Conservation (phyloP, 148 eudicot species). For the Diospyros lotus region DNA sequence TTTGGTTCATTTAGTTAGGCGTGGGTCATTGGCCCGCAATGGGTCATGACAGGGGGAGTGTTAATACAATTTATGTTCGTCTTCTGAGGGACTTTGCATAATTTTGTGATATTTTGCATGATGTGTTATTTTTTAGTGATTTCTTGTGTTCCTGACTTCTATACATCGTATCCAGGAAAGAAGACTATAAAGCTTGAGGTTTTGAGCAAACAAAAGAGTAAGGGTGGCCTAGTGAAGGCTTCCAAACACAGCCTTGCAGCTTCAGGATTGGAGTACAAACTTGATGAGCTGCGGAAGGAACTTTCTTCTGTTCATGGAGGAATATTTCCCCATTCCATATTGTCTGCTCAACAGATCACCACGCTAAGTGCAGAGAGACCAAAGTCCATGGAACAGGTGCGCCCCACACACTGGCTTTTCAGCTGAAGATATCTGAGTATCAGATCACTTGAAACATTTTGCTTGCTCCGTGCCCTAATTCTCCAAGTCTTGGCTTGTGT, state of each 20-base stretch:
- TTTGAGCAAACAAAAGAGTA: constrained; percentile 33
- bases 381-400: constrained; percentile 66
- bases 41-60: too few relatives aligned
- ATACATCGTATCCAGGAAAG: constrained; percentile 42
- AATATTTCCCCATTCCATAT: constrained; percentile 88
- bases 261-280: constrained; percentile 58
- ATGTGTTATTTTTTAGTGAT: neutral
- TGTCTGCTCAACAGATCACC: constrained; percentile 83
- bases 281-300: constrained; percentile 83
- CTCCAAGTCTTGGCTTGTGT: neutral
- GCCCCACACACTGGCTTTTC: neutral
- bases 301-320: constrained; percentile 71
- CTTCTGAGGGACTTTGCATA: neutral
- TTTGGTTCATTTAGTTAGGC: too few relatives aligned
- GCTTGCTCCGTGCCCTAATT: neutral
- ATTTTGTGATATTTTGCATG: neutral
- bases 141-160: neutral
- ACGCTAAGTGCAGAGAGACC: constrained; percentile 56
- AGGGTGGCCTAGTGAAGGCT: constrained; percentile 33
- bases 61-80: neutral
- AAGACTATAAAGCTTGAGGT: constrained; percentile 66
- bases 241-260: constrained; percentile 48
- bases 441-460: neutral
- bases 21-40: too few relatives aligned
- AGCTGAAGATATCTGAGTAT: neutral